Evolutionary conservation across 305 asterid species (phyloP), one percentile per base, ranked within the genome.

Genomic region (Striga hermonthica): DNA sequence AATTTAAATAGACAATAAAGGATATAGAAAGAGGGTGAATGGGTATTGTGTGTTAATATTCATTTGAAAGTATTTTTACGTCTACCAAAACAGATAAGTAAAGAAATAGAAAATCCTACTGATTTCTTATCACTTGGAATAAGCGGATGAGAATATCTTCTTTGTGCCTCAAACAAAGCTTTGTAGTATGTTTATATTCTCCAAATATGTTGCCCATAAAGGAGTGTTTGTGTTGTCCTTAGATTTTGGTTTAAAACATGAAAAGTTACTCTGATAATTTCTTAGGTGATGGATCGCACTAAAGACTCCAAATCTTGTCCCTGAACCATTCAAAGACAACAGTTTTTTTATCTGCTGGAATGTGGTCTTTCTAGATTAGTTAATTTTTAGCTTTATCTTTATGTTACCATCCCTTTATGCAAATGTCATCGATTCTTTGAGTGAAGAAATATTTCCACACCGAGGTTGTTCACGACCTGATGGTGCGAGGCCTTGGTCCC

Each of bases 391-490:
- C n/a, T n/a, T 50, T 50, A 15, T 50, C 7, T 14, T 50, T 2
- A 4, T 13, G 22, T 50, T 4, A 13, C 15, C 56, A 2, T 15
- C 15, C 34, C 15, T 12, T 50, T 50, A 50, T 50, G 7, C 2
- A 12, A 50, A 50, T 50, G 56, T 1, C 56, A 50, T 7, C 31
- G 31, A 31, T 50, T 50, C 47, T 41, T 41, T 13, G 56, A 50
- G 56, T 12, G 14, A 22, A 13, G 22, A 22, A 50, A 50, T 50
- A 12, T 50, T 50, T 13, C 56, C 56, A 41, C 31, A 50, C 56
- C 31, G 1, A 50, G 60, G 14, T 28, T 55, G 14, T 55, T 7
- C 60, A 55, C 34, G 60, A 28, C 40, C 60, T 55, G 60, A 55
- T 11, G 15, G 13, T 22, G 40, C 16, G 14, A 9, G 10, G 9